A percentile compares a stretch with the other conserved stretches of the same genome.
These are phyloP conservation scores for Leishmania mexicana DNA, from an alignment of 208 protist species.

Conservation along the genomic window DNA sequence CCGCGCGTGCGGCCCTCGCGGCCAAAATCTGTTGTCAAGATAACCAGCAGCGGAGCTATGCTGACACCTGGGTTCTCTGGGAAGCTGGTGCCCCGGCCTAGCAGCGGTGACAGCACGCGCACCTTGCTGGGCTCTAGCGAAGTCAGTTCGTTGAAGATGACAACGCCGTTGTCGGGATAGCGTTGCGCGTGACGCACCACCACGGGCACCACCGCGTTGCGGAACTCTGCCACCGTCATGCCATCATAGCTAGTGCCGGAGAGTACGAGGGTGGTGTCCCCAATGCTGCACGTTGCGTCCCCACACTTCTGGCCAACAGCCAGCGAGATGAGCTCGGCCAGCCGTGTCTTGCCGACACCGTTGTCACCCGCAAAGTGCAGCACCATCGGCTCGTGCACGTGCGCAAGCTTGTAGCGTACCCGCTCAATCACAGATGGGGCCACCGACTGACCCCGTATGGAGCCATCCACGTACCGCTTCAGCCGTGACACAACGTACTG, in stretches of 20 bases:
- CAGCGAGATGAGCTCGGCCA: conserved; percentile 72
- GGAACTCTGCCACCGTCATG: conserved; percentile 52
- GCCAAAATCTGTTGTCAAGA: conserved; percentile 84
- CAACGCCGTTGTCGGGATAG: conserved; percentile 58
- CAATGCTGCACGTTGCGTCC: conserved; percentile 31
- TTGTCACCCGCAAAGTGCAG: conserved; percentile 87
- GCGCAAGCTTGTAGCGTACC: conserved; percentile 56
- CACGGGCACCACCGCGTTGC: conserved; percentile 44
- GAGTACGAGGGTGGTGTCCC: conserved; percentile 70
- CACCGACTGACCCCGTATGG: conserved; percentile 57
- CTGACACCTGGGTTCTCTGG: conserved; percentile 38
- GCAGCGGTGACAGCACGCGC: conserved; percentile 53
- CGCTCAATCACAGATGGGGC: conserved; percentile 38
- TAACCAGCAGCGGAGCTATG: conserved; percentile 47
- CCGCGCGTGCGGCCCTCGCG: conserved; percentile 67
- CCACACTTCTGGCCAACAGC: conserved; percentile 61
- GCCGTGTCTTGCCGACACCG: conserved; percentile 79
- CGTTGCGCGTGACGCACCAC: conserved; percentile 41
- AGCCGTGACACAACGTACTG: conserved; percentile 41
- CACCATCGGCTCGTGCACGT: conserved; percentile 47
- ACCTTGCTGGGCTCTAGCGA: conserved; percentile 53
- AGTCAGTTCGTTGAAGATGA: conserved; percentile 75
- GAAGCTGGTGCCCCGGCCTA: conserved; percentile 53
- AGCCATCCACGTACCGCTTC: conserved; percentile 22
- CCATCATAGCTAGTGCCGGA: conserved; percentile 67